Conservation (phyloP, 2,329 filamentous ascomycete genomes). For the Hypoxylon sp. region DNA sequence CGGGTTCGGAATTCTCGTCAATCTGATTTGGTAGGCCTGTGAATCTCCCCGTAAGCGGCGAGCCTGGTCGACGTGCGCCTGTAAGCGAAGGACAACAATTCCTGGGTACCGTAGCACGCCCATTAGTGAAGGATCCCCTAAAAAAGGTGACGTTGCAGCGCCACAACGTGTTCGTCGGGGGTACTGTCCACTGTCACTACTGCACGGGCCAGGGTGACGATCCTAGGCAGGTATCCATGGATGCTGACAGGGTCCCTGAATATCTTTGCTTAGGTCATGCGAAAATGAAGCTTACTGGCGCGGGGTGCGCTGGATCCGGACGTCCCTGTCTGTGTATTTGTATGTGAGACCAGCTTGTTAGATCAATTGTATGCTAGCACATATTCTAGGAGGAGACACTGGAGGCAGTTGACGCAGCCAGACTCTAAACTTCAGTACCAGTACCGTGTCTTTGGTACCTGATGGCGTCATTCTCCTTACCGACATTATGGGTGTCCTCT, state of each 20-base stretch:
- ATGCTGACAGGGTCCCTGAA: conserved; percentile 8
- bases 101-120: neutral
- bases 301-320: conserved; percentile 1
- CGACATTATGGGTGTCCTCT: conserved; percentile 40
- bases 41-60: conserved; percentile 8
- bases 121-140: conserved; percentile 11
- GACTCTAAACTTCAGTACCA: neutral
- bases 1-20: conserved; percentile 5
- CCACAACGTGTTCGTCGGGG: conserved; percentile 13
- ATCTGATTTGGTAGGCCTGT: neutral
- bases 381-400: neutral
- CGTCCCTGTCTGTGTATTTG: neutral
- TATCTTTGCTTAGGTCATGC: conserved; percentile 17
- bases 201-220: conserved; percentile 24
- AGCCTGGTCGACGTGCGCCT: neutral
- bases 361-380: neutral
- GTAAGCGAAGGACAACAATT: conserved; percentile 8
- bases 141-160: conserved; percentile 28
- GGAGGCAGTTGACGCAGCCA: neutral
- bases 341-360: neutral
- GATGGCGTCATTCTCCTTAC: conserved; percentile 39
- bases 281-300: conserved; percentile 11
- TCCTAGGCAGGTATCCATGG: conserved; percentile 10
- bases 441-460: neutral
- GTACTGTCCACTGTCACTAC: conserved; percentile 17